phyloP scores from a whole-genome alignment of 352 stramenopile genomes.

The Phytophthora cajani region DNA sequence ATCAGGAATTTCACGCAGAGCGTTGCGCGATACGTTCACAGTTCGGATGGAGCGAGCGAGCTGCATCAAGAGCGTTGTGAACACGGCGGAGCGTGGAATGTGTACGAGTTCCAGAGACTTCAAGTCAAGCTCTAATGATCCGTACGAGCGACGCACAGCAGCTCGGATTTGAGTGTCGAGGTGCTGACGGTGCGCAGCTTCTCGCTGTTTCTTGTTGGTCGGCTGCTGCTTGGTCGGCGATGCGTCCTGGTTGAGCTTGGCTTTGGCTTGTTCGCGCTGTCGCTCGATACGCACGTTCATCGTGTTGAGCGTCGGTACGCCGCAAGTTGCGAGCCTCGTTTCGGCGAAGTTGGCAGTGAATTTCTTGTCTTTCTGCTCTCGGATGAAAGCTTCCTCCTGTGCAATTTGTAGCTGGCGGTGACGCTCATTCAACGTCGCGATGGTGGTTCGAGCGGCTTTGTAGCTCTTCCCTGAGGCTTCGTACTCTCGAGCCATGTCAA shows the following conservation, averaged over 20 bases:
- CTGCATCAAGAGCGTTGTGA: constrained; percentile 70
- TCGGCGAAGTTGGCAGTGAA: constrained; percentile 66
- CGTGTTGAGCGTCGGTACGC: constrained; percentile 69
- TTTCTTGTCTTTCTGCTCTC: constrained; percentile 40
- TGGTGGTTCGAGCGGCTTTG: constrained; percentile 47
- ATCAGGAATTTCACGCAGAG: constrained; percentile 59
- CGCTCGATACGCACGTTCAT: constrained; percentile 63
- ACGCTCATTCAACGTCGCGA: constrained; percentile 55
- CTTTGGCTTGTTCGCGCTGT: constrained; percentile 41
- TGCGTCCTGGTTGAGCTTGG: constrained; percentile 19
- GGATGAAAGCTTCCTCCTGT: constrained; percentile 61
- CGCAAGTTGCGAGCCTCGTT: constrained; percentile 65
- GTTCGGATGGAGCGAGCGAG: constrained; percentile 61
- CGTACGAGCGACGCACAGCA: constrained; percentile 59
- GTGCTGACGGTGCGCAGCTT: constrained; percentile 20
- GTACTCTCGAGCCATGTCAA: constrained; percentile 66
- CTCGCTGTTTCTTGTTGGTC: constrained; percentile 28
- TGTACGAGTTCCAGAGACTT: constrained; percentile 71
- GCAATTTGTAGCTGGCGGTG: constrained; percentile 58
- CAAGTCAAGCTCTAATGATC: constrained; percentile 64
- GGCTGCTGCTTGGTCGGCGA: constrained; percentile 9
- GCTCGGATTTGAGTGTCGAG: constrained; percentile 33
- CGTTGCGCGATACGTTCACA: constrained; percentile 77
- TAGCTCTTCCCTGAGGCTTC: constrained; percentile 50
- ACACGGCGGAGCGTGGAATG: constrained; percentile 58